Conservation (phyloP, 495 filamentous ascomycete species). For the Tuber melanosporum region DNA sequence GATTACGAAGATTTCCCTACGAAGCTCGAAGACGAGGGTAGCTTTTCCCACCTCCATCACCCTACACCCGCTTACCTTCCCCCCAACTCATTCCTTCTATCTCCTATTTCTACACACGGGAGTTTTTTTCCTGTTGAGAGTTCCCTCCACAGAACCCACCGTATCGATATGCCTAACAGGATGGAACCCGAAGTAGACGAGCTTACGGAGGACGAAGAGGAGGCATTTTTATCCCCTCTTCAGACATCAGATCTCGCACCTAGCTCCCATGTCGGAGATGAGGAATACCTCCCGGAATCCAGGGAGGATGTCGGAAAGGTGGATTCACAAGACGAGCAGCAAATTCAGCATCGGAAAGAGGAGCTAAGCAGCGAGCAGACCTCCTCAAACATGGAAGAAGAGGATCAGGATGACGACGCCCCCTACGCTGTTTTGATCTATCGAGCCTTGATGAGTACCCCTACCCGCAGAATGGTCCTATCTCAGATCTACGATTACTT, state of each 20-base stretch:
- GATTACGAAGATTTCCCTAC: constrained; percentile 8
- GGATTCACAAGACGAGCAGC: not conserved
- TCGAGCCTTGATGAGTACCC: constrained; percentile 60
- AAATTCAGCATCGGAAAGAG: not conserved
- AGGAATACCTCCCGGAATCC: not conserved
- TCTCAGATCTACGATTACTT: constrained; percentile 92
- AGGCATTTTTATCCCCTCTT: not conserved
- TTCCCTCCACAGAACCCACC: constrained; percentile 15
- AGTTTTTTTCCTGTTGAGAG: constrained; percentile 9
- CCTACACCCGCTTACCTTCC: constrained; percentile 18
- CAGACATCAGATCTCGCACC: not conserved
- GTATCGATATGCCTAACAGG: not conserved
- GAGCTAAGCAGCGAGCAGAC: not conserved
- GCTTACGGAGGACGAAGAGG: constrained; percentile 8
- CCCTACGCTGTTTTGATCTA: constrained; percentile 85
- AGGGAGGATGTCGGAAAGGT: not conserved
- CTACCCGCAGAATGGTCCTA: constrained; percentile 63
- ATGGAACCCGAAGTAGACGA: constrained; percentile 20
- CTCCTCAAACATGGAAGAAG: not conserved
- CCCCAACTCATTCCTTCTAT: constrained; percentile 24
- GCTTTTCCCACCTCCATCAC: constrained; percentile 8
- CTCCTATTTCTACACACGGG: constrained; percentile 5
- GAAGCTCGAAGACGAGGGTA: constrained; percentile 15
- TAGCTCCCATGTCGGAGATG: constrained; percentile 6
- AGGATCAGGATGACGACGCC: constrained; percentile 29